Evolutionary conservation across 352 stramenopile genomes (phyloP).

Genomic region (Bremia lactucae): DNA sequence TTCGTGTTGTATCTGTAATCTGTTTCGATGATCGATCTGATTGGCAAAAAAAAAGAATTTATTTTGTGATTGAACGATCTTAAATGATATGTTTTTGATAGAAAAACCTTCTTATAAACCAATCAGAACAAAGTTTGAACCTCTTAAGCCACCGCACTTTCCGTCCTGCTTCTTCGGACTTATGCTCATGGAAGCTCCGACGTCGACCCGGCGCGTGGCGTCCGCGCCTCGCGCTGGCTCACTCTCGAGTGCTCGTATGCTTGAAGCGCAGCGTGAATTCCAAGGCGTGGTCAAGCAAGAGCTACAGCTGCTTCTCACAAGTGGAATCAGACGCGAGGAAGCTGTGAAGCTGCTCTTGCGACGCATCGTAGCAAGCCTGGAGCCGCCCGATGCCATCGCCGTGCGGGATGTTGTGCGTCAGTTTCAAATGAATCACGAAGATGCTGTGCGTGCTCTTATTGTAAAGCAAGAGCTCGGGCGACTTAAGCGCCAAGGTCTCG

Average conservation of each 20-base stretch:
- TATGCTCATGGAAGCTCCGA: slow-evolving; percentile 16
- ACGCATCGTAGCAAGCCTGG: slow-evolving; percentile 61
- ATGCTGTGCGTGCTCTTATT: slow-evolving; percentile 73
- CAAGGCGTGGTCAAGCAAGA: slow-evolving; percentile 74
- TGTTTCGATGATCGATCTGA: too few species aligned
- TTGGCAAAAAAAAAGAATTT: too few species aligned
- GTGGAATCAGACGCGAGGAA: slow-evolving; percentile 47
- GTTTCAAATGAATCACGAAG: slow-evolving; percentile 83
- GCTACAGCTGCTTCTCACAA: slow-evolving; percentile 48
- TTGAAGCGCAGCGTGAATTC: slow-evolving; percentile 60
- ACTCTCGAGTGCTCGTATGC: slow-evolving; percentile 30
- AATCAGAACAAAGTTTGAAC: slow-evolving; percentile 6
- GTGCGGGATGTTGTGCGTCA: slow-evolving; percentile 72
- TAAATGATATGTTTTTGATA: too few species aligned
- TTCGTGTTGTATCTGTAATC: too few species aligned
- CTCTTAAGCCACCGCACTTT: slow-evolving; percentile 14
- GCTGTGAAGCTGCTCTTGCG: slow-evolving; percentile 63
- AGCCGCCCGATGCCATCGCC: slow-evolving; percentile 44
- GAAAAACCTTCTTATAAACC: too few species aligned
- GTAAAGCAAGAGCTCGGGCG: slow-evolving; percentile 80
- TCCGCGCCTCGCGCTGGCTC: background rate
- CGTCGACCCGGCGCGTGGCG: slow-evolving; percentile 12
- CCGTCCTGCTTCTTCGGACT: slow-evolving; percentile 11
- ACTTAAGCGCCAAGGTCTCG: slow-evolving; percentile 61
- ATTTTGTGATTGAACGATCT: too few species aligned